Conservation (phyloP, 371 early-diverging fungal species). For the Mucor sp. region DNA sequence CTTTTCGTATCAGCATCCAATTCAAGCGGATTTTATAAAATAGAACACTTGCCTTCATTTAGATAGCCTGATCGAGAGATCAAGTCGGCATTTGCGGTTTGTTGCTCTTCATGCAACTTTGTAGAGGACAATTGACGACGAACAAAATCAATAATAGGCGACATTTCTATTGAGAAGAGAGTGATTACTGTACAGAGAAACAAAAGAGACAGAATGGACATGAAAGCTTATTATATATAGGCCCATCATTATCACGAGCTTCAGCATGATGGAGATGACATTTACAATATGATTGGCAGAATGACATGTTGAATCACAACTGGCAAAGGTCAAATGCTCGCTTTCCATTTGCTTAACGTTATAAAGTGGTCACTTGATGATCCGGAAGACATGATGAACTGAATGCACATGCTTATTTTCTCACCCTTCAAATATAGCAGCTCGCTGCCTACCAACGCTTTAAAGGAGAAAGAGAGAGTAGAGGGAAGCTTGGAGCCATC, state of each 20-base stretch:
- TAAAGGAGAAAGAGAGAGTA: neutral
- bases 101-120: neutral
- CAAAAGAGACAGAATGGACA: neutral
- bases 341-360: constrained; percentile 17
- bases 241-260: constrained; percentile 19
- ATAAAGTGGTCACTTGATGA: constrained; percentile 14
- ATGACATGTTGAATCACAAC: constrained; percentile 23
- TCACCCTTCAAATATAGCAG: constrained; percentile 5
- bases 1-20: neutral
- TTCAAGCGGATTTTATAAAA: neutral
- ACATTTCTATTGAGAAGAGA: neutral
- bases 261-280: constrained; percentile 21
- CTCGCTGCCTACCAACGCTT: neutral
- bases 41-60: constrained; percentile 18
- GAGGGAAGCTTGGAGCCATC: neutral
- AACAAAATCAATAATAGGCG: constrained; percentile 9
- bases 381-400: constrained; percentile 5
- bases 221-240: constrained; percentile 5
- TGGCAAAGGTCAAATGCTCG: constrained; percentile 7
- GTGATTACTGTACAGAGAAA: neutral
- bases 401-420: constrained; percentile 26
- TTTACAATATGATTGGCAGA: constrained; percentile 22
- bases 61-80: constrained; percentile 20
- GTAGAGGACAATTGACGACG: constrained; percentile 6
- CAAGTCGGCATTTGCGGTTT: neutral